Evolutionary conservation across 345 rosid genomes (phyloP).

Genomic region (Dipteronia dyeriana): DNA sequence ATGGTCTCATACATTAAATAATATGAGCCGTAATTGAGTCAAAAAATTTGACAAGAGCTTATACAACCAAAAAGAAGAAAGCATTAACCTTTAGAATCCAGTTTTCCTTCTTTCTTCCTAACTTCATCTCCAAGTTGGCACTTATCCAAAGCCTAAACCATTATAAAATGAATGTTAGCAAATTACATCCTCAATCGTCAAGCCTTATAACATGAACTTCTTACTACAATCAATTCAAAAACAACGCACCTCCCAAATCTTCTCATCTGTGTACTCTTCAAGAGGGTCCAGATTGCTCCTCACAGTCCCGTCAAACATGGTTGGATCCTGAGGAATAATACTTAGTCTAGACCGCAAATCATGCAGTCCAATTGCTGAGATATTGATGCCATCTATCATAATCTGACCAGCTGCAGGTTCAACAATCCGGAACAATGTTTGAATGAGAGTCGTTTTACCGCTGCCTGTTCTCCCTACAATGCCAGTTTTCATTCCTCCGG

Average conservation of each 20-base stretch:
- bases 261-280: conserved; percentile 51
- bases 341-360: conserved; percentile 61
- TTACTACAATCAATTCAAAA: conserved; percentile 4
- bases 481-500: conserved; percentile 56
- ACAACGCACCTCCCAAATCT: conserved; percentile 55
- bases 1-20: background rate
- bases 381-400: conserved; percentile 51
- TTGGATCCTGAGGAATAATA: conserved; percentile 74
- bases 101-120: conserved; percentile 49
- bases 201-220: background rate
- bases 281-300: conserved; percentile 63
- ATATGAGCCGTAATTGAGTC: background rate
- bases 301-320: conserved; percentile 71
- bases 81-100: conserved; percentile 47
- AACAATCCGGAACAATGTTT: conserved; percentile 59
- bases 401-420: conserved; percentile 63
- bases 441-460: conserved; percentile 67
- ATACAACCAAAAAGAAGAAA: background rate
- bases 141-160: conserved; percentile 49
- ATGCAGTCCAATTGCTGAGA: conserved; percentile 55
- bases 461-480: conserved; percentile 72
- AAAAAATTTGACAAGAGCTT: background rate
- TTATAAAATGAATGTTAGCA: background rate
- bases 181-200: background rate
- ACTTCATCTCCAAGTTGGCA: conserved; percentile 60